phyloP scores from a whole-genome alignment of 208 protist genomes.

The Phytomonas francai region DNA sequence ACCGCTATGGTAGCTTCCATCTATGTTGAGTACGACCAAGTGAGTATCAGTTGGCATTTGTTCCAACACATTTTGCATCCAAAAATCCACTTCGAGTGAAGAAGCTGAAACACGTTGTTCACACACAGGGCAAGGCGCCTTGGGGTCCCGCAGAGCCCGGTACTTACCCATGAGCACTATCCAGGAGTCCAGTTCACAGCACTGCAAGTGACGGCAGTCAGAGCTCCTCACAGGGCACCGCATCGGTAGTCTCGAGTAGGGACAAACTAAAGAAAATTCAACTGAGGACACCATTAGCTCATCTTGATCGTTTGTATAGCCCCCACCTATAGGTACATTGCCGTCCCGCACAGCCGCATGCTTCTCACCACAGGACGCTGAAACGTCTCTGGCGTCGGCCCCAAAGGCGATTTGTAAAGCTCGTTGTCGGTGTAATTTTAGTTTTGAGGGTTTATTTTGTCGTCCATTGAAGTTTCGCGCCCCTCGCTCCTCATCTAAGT shows the following conservation, averaged over 20 bases:
- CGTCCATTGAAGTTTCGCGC: neutral
- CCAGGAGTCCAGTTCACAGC: slow-evolving; percentile 88
- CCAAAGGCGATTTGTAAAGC: slow-evolving; percentile 64
- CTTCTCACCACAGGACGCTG: slow-evolving; percentile 1
- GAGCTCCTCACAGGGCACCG: slow-evolving; percentile 58
- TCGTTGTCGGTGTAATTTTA: slow-evolving; percentile 52
- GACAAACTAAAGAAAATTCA: slow-evolving; percentile 80
- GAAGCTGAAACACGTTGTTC: slow-evolving; percentile 66
- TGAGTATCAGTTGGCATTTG: slow-evolving; percentile 73
- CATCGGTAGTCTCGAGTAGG: slow-evolving; percentile 73
- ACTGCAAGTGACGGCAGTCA: slow-evolving; percentile 80
- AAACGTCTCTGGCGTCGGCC: slow-evolving; percentile 13
- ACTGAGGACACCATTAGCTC: slow-evolving; percentile 75
- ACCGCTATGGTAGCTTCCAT: slow-evolving; percentile 67
- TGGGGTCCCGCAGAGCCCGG: slow-evolving; percentile 77
- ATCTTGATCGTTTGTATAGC: slow-evolving; percentile 20
- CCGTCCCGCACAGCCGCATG: neutral
- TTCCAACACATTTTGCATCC: slow-evolving; percentile 63
- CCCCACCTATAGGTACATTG: slow-evolving; percentile 3
- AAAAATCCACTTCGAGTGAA: slow-evolving; percentile 74
- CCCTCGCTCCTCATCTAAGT: slow-evolving; percentile 29
- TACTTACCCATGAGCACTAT: slow-evolving; percentile 68
- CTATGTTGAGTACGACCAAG: slow-evolving; percentile 63
- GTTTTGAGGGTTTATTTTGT: slow-evolving; percentile 7
- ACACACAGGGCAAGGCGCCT: slow-evolving; percentile 80